Conservation (phyloP, 1,284 basidiomycete genomes). For the Ustilago nuda region DNA sequence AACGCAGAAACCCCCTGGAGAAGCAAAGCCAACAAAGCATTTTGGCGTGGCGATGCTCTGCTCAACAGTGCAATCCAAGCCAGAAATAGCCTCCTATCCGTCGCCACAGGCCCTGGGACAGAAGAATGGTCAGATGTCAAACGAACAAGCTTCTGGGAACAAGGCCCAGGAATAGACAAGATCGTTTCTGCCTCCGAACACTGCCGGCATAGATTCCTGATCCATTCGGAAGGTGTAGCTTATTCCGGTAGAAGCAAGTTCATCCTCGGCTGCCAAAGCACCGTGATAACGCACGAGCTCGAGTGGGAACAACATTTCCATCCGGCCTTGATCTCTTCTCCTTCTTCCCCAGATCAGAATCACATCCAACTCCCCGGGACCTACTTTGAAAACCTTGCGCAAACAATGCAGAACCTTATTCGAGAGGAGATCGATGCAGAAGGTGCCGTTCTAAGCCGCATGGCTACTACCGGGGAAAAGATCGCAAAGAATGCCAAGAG, state of each 20-base stretch:
- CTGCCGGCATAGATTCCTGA: slow-evolving; percentile 52
- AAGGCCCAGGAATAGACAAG: slow-evolving; percentile 21
- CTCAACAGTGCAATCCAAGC: slow-evolving; percentile 22
- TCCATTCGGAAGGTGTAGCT: slow-evolving; percentile 59
- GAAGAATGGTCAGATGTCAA: slow-evolving; percentile 48
- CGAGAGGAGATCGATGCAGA: slow-evolving; percentile 14
- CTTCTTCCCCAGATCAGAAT: slow-evolving; percentile 26
- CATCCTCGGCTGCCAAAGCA: slow-evolving; percentile 42
- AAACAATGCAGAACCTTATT: slow-evolving; percentile 18
- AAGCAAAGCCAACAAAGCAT: slow-evolving; percentile 34
- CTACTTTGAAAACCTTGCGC: slow-evolving; percentile 30
- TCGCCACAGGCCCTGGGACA: slow-evolving; percentile 27
- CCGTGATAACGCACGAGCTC: slow-evolving; percentile 48
- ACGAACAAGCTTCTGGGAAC: slow-evolving; percentile 51
- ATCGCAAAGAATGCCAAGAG: slow-evolving; percentile 35
- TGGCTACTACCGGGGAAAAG: slow-evolving; percentile 7
- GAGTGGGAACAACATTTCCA: slow-evolving; percentile 62
- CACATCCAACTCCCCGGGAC: slow-evolving; percentile 12
- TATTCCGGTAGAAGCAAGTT: slow-evolving; percentile 56
- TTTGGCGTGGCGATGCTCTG: slow-evolving; percentile 45
- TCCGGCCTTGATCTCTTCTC: slow-evolving; percentile 36
- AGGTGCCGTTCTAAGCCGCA: not conserved
- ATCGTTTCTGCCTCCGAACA: slow-evolving; percentile 43
- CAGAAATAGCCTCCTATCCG: slow-evolving; percentile 24
- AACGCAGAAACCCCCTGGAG: slow-evolving; percentile 42